Evolutionary conservation across 352 stramenopile genomes (phyloP), one percentile per base, ranked within the genome.

Genomic region (Globisporangium radiosum): DNA sequence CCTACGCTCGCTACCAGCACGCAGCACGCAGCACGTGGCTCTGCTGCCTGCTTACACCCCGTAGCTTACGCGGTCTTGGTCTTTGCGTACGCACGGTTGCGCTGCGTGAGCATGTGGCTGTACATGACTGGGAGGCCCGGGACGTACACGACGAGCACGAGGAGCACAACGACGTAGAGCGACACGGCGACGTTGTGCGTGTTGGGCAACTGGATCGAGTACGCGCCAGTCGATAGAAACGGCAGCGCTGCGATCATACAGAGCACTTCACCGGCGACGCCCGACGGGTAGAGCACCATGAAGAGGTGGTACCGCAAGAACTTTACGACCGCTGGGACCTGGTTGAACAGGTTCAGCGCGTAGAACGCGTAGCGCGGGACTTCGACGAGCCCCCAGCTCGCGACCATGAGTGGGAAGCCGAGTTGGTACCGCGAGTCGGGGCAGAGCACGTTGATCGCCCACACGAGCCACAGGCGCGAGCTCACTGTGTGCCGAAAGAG

Each of bases 281-380:
- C 96, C 47, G 93, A 98, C 11, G 97, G 96, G 78, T 99, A 99
- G 15, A 99, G 81, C 57, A 99, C 73, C 66, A 97, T 94, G 80
- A 99, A 99, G 25, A 99, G 79, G 58, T 97, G 97, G 73, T 99
- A 99, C 56, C 96, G 91, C 43, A 99, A 69, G 79, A 95, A 99
- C 71, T 99, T 98, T 42, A 99, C 78, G 60, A 90, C 90, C 62
- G 85, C 95, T n/a, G 97, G 97, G 66, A 98, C 92, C 52, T 75
- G 87, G 53, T 94, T 77, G 71, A 98, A 78, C 53, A 99, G 65
- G 65, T 98, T 98, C 58, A 97, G 75, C 17, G 96, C 77, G 72
- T 99, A 99, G 73, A 99, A 99, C 10, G 97, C 77, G 79, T 99
- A 99, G 53, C 97, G 95, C 56, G 94, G 94, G 37, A 99, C 91